These are phyloP conservation scores for Corylus avellana DNA, from an alignment of 306 rosid species.

Conservation along the genomic window DNA sequence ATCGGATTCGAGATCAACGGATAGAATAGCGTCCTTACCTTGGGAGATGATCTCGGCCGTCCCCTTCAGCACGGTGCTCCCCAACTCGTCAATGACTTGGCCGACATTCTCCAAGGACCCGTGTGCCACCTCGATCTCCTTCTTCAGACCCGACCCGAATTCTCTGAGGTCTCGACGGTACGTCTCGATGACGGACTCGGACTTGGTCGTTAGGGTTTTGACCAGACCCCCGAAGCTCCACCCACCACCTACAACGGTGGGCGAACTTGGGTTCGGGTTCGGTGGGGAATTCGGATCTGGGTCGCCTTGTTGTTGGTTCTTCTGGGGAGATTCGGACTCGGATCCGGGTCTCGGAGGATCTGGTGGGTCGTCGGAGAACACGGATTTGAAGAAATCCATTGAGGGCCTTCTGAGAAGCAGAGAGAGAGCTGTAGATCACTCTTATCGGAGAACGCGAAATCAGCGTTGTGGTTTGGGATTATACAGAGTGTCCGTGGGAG, in stretches of 20 bases:
- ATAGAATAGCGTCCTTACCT: slow-evolving; percentile 66
- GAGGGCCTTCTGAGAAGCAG: neutral
- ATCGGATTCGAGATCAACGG: slow-evolving; percentile 59
- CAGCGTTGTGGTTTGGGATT: neutral
- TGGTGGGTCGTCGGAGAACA: slow-evolving; percentile 64
- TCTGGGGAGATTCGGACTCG: slow-evolving; percentile 10
- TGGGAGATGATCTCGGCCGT: slow-evolving; percentile 81
- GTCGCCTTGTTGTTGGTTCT: slow-evolving; percentile 1
- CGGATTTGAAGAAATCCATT: slow-evolving; percentile 88
- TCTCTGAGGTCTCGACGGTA: slow-evolving; percentile 88
- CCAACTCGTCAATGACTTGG: slow-evolving; percentile 65
- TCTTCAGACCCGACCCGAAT: slow-evolving; percentile 69
- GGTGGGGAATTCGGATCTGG: slow-evolving; percentile 40
- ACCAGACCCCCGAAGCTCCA: slow-evolving; percentile 87
- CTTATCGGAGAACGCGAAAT: slow-evolving; percentile 1
- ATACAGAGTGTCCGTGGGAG: neutral
- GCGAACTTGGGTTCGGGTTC: slow-evolving; percentile 2
- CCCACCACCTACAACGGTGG: slow-evolving; percentile 16
- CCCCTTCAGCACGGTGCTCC: slow-evolving; percentile 71
- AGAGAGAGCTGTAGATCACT: neutral
- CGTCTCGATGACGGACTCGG: slow-evolving; percentile 87
- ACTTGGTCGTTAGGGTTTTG: slow-evolving; percentile 55
- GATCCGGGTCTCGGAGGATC: slow-evolving; percentile 33
- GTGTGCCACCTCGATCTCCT: slow-evolving; percentile 85
- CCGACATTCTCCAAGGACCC: slow-evolving; percentile 76